Evolutionary conservation across 208 protist genomes (phyloP).

Genomic region (Trichomonas gallinae): DNA sequence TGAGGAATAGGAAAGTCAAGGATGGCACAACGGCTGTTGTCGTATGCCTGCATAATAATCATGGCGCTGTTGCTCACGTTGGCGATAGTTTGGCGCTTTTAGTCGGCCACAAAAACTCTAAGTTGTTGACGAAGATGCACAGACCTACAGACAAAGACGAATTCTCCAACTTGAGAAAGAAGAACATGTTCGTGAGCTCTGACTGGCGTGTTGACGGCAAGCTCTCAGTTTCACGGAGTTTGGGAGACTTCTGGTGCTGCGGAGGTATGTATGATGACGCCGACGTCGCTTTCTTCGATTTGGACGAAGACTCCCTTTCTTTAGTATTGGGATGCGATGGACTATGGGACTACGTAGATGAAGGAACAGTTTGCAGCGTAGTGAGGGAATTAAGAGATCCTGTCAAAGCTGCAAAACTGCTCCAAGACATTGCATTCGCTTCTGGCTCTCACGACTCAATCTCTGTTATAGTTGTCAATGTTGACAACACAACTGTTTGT

Average conservation of each 20-base stretch:
- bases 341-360: neutral
- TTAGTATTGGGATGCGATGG: neutral
- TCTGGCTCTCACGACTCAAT: neutral
- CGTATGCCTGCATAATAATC: neutral
- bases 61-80: neutral
- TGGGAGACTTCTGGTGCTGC: conserved; percentile 9
- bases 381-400: neutral
- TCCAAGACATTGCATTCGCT: neutral
- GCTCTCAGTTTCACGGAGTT: neutral
- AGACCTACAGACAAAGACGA: neutral
- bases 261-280: conserved; percentile 9
- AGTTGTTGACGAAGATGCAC: neutral
- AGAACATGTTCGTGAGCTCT: neutral
- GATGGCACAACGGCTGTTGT: conserved; percentile 15
- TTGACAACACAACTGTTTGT: neutral
- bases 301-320: neutral
- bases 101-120: neutral
- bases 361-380: neutral
- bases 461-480: neutral
- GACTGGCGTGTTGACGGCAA: neutral
- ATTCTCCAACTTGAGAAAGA: neutral
- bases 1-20: neutral
- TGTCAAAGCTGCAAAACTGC: neutral
- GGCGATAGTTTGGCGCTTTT: neutral
- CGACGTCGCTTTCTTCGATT: neutral